These are phyloP conservation scores for Leishmania amazonensis DNA, from an alignment of 208 protist species.

Conservation along the genomic window DNA sequence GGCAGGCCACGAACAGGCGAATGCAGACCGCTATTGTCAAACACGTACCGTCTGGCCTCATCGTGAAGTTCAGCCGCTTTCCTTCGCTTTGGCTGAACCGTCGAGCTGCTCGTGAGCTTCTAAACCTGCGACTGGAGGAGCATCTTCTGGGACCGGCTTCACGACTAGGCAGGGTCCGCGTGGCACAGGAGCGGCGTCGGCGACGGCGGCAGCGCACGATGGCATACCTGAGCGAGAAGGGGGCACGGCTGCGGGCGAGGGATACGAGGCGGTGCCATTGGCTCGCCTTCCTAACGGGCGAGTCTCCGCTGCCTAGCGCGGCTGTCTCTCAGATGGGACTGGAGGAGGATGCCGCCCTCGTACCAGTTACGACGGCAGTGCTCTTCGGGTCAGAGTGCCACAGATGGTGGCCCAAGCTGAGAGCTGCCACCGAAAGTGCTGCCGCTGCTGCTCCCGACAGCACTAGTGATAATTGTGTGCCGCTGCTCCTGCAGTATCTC, in stretches of 20 bases:
- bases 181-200: constrained; percentile 27
- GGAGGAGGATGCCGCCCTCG: background rate
- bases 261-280: constrained; percentile 43
- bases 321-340: constrained; percentile 18
- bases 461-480: constrained; percentile 13
- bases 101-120: constrained; percentile 72
- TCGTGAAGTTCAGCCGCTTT: constrained; percentile 86
- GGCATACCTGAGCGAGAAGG: constrained; percentile 36
- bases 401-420: constrained; percentile 71
- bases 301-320: constrained; percentile 18
- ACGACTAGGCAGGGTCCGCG: constrained; percentile 37
- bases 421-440: constrained; percentile 25
- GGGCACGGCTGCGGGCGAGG: constrained; percentile 34
- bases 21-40: constrained; percentile 85
- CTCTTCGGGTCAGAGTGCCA: constrained; percentile 77
- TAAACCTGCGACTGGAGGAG: constrained; percentile 81
- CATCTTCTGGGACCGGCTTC: constrained; percentile 57
- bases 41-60: constrained; percentile 63
- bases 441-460: background rate
- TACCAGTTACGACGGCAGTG: constrained; percentile 38
- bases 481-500: constrained; percentile 37
- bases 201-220: constrained; percentile 25
- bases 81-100: constrained; percentile 88
- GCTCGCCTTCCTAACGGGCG: constrained; percentile 47
- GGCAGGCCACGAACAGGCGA: constrained; percentile 87